Evolutionary conservation across 1,139 yeast genomes (phyloP).

Genomic region (Scheffersomyces illinoinensis): DNA sequence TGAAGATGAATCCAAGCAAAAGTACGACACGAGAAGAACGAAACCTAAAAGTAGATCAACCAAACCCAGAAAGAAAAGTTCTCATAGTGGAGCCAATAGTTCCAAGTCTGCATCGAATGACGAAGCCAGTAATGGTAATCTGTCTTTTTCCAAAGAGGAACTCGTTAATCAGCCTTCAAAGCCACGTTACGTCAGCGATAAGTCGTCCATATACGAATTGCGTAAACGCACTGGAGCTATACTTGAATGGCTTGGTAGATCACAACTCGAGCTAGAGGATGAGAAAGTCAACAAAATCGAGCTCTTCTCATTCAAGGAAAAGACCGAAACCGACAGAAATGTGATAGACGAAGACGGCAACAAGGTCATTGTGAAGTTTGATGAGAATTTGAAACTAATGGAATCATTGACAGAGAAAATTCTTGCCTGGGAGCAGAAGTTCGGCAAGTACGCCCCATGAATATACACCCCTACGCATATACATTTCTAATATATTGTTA

Average conservation of each 20-base stretch:
- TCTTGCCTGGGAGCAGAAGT: constrained; percentile 75
- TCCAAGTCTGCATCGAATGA: constrained; percentile 12
- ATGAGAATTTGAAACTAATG: constrained; percentile 63
- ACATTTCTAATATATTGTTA: background rate
- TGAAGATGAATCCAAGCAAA: constrained; percentile 10
- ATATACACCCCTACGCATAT: background rate
- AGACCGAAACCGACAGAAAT: constrained; percentile 8
- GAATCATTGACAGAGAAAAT: constrained; percentile 70
- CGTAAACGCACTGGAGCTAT: constrained; percentile 87
- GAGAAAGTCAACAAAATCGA: constrained; percentile 62
- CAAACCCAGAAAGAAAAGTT: constrained; percentile 7
- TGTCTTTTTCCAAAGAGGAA: constrained; percentile 35
- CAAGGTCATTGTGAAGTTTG: constrained; percentile 44
- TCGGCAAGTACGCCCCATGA: constrained; percentile 54
- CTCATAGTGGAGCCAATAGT: background rate
- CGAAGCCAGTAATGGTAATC: constrained; percentile 1
- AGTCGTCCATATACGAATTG: constrained; percentile 76
- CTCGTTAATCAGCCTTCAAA: constrained; percentile 66
- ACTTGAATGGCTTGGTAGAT: constrained; percentile 82
- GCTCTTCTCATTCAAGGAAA: constrained; percentile 36
- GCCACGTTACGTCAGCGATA: constrained; percentile 79
- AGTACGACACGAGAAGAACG: constrained; percentile 12
- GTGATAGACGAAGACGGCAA: constrained; percentile 33
- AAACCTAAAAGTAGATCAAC: constrained; percentile 9
- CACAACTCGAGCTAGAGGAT: constrained; percentile 75